These are phyloP conservation scores for Cyclanthera cordifolia DNA, from an alignment of 306 rosid species.

Conservation along the genomic window DNA sequence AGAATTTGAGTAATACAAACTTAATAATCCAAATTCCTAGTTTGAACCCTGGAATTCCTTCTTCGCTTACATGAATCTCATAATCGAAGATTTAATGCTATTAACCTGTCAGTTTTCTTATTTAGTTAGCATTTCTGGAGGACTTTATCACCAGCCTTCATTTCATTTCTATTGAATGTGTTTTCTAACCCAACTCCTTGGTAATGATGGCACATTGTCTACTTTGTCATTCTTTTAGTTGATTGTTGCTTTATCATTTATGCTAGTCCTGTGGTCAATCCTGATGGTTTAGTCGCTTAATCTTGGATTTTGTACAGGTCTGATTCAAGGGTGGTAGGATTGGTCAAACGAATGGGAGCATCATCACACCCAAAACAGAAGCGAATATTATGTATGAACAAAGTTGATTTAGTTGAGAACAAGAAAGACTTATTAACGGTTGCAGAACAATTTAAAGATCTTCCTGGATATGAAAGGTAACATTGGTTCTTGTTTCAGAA, in stretches of 20 bases:
- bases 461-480: constrained; percentile 88
- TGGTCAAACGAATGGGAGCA: constrained; percentile 67
- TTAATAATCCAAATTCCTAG: not conserved
- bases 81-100: not conserved
- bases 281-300: constrained; percentile 6
- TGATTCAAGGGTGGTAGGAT: constrained; percentile 62
- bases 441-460: constrained; percentile 73
- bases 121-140: not conserved
- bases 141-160: not conserved
- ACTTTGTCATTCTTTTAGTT: not conserved
- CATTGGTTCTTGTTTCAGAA: constrained; percentile 1
- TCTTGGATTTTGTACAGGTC: constrained; percentile 41
- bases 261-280: not conserved
- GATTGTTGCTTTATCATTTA: not conserved
- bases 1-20: no score
- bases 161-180: not conserved
- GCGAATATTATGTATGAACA: constrained; percentile 80
- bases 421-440: constrained; percentile 75
- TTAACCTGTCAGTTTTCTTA: not conserved
- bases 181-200: not conserved
- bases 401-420: constrained; percentile 84
- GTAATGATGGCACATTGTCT: not conserved
- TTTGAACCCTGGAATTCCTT: not conserved
- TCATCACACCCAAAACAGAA: constrained; percentile 51
- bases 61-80: not conserved